Conservation (phyloP, 345 rosid species). For the Moricandia moricandioides region DNA sequence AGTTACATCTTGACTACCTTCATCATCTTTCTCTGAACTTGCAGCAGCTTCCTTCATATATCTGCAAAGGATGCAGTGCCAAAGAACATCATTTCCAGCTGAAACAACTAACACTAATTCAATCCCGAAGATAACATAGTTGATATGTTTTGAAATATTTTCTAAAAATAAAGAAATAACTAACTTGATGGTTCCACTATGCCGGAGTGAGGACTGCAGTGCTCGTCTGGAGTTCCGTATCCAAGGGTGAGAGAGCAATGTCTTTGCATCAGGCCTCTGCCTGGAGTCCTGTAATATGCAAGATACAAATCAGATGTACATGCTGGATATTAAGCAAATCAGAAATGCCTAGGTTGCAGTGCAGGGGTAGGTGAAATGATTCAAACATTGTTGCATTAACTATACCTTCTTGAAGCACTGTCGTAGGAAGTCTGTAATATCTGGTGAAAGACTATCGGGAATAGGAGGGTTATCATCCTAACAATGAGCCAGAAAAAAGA, state of each 20-base stretch:
- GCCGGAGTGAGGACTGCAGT: slow-evolving; percentile 85
- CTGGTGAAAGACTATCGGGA: slow-evolving; percentile 94
- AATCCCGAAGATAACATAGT: background rate
- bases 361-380: slow-evolving; percentile 2
- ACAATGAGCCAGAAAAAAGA: slow-evolving; percentile 17
- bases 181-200: slow-evolving; percentile 80
- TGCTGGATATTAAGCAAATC: background rate
- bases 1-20: slow-evolving; percentile 51
- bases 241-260: slow-evolving; percentile 99
- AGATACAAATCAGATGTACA: slow-evolving; percentile 20
- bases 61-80: slow-evolving; percentile 41
- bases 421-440: slow-evolving; percentile 89
- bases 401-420: slow-evolving; percentile 98
- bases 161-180: background rate
- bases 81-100: slow-evolving; percentile 12
- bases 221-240: slow-evolving; percentile 83
- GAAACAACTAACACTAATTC: slow-evolving; percentile 17
- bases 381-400: background rate
- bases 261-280: slow-evolving; percentile 98
- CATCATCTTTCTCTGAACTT: slow-evolving; percentile 53
- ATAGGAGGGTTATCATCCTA: slow-evolving; percentile 98
- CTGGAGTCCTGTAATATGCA: slow-evolving; percentile 78
- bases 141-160: background rate
- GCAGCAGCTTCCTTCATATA: slow-evolving; percentile 48
- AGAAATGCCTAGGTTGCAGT: background rate